phyloP scores from a whole-genome alignment of 31 red algal genomes.

The Odonthalia washingtoniensis region DNA sequence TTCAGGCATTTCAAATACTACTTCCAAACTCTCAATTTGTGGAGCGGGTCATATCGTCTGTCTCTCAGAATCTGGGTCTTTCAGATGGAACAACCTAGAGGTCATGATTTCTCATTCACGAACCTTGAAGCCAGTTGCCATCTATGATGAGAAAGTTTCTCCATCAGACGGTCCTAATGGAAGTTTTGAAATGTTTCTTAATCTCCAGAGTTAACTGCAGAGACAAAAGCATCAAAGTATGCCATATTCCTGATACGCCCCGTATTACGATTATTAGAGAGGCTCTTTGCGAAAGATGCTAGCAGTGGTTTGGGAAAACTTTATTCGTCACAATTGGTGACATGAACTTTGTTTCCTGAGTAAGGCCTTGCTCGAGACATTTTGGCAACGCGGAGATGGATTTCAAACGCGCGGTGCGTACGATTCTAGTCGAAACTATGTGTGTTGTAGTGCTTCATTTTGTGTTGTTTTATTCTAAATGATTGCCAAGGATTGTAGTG shows the following conservation, averaged over 20 bases:
- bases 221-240: slow-evolving; percentile 17
- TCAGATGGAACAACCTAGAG: slow-evolving; percentile 33
- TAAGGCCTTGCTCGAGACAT: neutral
- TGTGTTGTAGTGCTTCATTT: too few species aligned
- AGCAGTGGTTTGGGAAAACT: slow-evolving; percentile 6
- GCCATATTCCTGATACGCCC: slow-evolving; percentile 18
- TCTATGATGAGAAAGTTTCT: neutral
- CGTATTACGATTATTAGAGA: slow-evolving; percentile 32
- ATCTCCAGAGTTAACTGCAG: slow-evolving; percentile 40
- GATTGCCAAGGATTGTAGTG: too few species aligned
- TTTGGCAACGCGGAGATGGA: neutral
- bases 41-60: slow-evolving; percentile 57
- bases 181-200: slow-evolving; percentile 25
- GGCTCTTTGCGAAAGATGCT: slow-evolving; percentile 57
- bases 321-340: slow-evolving; percentile 32
- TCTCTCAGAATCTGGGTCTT: slow-evolving; percentile 63
- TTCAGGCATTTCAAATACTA: slow-evolving; percentile 41
- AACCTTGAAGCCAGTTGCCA: neutral
- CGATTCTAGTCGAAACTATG: too few species aligned
- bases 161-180: slow-evolving; percentile 38
- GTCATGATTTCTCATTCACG: slow-evolving; percentile 45
- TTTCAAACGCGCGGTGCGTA: neutral
- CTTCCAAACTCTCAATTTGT: slow-evolving; percentile 4
- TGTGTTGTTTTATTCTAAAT: too few species aligned
- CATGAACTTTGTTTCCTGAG: slow-evolving; percentile 31